A percentile compares a stretch with the other conserved stretches of the same genome.
Conservation (phyloP, 1,284 basidiomycete species). For the Puccinia sorghi region DNA sequence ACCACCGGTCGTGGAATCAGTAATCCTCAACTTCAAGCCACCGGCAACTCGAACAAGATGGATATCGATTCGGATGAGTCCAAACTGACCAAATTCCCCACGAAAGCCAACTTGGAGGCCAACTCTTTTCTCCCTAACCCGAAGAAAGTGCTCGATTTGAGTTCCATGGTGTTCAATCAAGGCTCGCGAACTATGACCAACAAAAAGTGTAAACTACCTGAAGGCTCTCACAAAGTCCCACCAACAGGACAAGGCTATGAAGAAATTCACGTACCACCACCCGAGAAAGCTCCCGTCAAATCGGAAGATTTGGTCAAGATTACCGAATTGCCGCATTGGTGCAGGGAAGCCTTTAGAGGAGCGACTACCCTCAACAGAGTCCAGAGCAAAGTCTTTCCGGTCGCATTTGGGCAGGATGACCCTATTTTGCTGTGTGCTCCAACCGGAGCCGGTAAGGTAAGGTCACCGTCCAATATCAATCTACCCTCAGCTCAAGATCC, state of each 20-base stretch:
- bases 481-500: not conserved
- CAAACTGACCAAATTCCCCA: conserved; percentile 66
- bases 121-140: conserved; percentile 79
- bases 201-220: conserved; percentile 95
- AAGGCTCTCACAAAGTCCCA: conserved; percentile 83
- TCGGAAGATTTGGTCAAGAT: conserved; percentile 71
- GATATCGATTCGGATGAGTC: conserved; percentile 66
- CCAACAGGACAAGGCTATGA: conserved; percentile 94
- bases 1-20: conserved; percentile 53
- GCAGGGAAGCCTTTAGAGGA: conserved; percentile 73
- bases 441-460: conserved; percentile 87
- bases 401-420: conserved; percentile 87
- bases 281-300: conserved; percentile 72
- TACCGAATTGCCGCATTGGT: conserved; percentile 78
- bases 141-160: conserved; percentile 82
- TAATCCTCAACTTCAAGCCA: conserved; percentile 50
- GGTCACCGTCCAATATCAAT: not conserved
- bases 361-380: conserved; percentile 83
- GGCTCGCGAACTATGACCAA: conserved; percentile 97
- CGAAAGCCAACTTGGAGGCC: conserved; percentile 83
- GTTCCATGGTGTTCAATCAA: conserved; percentile 91
- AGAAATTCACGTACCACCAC: conserved; percentile 95
- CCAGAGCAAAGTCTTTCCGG: conserved; percentile 88
- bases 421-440: conserved; percentile 95
- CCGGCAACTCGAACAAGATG: conserved; percentile 61